Evolutionary conservation across 2,329 filamentous ascomycete species (phyloP).

Genomic region (Ambrosiella cleistominuta): DNA sequence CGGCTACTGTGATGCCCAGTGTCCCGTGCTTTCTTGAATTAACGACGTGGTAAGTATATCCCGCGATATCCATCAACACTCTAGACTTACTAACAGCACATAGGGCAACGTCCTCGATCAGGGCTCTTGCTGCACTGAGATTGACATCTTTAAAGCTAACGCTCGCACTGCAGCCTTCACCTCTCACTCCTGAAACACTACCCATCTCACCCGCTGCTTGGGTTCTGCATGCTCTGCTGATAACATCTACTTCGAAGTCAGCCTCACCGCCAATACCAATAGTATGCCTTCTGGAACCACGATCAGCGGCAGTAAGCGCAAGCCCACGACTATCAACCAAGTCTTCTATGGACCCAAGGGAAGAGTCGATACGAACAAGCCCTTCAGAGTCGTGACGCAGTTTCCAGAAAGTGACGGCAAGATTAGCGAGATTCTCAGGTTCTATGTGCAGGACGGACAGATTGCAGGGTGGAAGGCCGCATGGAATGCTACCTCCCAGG

Average conservation of each 20-base stretch:
- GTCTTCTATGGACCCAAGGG: slow-evolving; percentile 41
- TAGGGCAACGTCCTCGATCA: slow-evolving; percentile 30
- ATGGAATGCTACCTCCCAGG: slow-evolving; percentile 26
- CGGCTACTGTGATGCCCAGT: slow-evolving; percentile 34
- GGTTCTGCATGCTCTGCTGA: neutral
- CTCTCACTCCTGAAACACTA: slow-evolving; percentile 33
- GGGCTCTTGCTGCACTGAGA: slow-evolving; percentile 39
- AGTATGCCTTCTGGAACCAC: slow-evolving; percentile 42
- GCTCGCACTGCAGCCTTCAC: slow-evolving; percentile 37
- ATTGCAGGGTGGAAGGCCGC: slow-evolving; percentile 30
- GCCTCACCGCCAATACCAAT: slow-evolving; percentile 34
- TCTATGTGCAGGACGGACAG: slow-evolving; percentile 42
- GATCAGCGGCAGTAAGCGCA: neutral
- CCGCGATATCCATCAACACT: too few relatives aligned
- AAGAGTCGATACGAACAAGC: slow-evolving; percentile 38
- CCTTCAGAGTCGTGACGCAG: slow-evolving; percentile 45
- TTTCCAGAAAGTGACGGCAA: slow-evolving; percentile 22
- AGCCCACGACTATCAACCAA: neutral
- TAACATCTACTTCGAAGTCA: slow-evolving; percentile 22
- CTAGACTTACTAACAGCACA: slow-evolving; percentile 24
- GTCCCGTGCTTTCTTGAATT: slow-evolving; percentile 16
- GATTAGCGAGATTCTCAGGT: slow-evolving; percentile 31
- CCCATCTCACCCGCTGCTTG: slow-evolving; percentile 15
- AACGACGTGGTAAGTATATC: slow-evolving; percentile 15
- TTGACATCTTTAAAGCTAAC: slow-evolving; percentile 44